Evolutionary conservation across 345 rosid species (phyloP).

Genomic region (Ceriops decandra): DNA sequence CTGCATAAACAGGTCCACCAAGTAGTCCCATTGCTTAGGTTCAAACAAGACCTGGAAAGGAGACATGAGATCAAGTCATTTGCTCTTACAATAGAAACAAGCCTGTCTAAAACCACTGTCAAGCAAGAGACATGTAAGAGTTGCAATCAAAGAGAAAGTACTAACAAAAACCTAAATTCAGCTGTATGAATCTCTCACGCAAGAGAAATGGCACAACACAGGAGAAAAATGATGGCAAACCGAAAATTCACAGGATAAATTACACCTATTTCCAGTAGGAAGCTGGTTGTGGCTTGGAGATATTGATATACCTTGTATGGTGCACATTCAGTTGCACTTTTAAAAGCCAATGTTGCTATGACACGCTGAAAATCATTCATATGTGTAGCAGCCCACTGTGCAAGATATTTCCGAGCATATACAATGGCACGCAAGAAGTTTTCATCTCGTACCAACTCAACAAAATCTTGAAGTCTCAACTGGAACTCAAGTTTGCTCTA

Average conservation of each 20-base stretch:
- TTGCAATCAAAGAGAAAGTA: background rate
- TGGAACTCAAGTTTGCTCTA: conserved; percentile 95
- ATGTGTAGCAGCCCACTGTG: conserved; percentile 84
- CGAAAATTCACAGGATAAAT: background rate
- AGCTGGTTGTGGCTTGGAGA: background rate
- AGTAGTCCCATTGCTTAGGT: conserved; percentile 83
- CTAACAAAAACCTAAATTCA: background rate
- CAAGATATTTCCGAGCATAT: conserved; percentile 80
- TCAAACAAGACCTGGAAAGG: conserved; percentile 73
- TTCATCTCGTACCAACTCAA: conserved; percentile 83
- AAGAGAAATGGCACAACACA: too few relatives aligned
- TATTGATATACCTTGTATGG: conserved; percentile 63
- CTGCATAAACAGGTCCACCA: conserved; percentile 83
- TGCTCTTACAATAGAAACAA: conserved; percentile 1
- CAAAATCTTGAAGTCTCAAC: conserved; percentile 90
- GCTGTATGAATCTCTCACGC: background rate
- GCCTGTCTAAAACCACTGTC: background rate
- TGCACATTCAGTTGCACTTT: conserved; percentile 66
- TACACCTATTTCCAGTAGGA: background rate
- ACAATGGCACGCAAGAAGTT: conserved; percentile 62
- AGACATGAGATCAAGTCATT: conserved; percentile 9
- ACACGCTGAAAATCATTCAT: conserved; percentile 81
- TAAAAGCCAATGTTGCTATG: conserved; percentile 83
- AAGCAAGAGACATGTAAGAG: background rate
- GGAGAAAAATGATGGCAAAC: background rate